Percentiles rank a stretch among this genome's conserved stretches.
Evolutionary conservation across 2,329 filamentous ascomycete species (phyloP).

Genomic region (Diaporthe sp.): DNA sequence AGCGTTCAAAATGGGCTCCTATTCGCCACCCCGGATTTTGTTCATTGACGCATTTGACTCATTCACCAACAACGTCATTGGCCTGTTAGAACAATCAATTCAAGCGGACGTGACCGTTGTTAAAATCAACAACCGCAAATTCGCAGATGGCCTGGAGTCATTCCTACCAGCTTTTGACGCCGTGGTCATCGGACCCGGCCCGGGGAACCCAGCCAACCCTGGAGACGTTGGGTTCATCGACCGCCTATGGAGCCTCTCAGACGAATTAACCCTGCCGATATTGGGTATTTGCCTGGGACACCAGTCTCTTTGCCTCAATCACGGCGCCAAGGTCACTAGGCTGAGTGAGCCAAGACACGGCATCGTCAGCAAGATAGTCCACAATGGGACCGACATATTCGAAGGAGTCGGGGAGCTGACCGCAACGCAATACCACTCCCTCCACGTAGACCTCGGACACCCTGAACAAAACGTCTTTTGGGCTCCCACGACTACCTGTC

Average conservation of each 20-base stretch:
- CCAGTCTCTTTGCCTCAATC: background rate
- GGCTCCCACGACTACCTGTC: background rate
- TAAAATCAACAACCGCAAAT: background rate
- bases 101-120: background rate
- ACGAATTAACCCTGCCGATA: background rate
- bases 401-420: background rate
- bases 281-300: background rate
- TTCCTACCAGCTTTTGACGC: background rate
- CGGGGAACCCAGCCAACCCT: background rate
- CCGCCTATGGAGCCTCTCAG: background rate
- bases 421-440: background rate
- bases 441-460: background rate
- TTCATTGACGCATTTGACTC: conserved; percentile 14
- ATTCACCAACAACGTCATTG: conserved; percentile 11
- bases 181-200: conserved; percentile 3
- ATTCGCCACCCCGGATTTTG: background rate
- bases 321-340: background rate
- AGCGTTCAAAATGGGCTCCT: background rate
- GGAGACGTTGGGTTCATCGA: conserved; percentile 2
- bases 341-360: conserved; percentile 8
- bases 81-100: background rate
- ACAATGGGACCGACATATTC: conserved; percentile 3
- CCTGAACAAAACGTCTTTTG: background rate
- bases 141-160: background rate
- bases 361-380: conserved; percentile 4